Conservation (phyloP, 345 rosid genomes). For the Melastoma malabathricum region DNA sequence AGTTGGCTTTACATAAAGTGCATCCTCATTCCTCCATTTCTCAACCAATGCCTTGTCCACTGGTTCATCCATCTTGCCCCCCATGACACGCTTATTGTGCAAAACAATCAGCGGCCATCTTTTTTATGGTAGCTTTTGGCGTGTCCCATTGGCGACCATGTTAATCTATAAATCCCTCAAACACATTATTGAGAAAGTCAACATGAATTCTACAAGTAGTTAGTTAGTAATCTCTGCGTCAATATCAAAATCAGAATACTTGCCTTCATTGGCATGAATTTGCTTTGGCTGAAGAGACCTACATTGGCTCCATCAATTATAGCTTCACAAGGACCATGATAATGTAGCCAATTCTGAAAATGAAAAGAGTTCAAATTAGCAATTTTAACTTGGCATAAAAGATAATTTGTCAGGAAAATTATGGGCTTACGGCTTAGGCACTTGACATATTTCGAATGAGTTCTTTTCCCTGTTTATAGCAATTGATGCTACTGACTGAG, state of each 20-base stretch:
- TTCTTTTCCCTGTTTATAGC: constrained; percentile 41
- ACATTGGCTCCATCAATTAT: constrained; percentile 61
- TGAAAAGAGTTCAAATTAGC: not conserved
- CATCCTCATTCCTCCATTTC: constrained; percentile 53
- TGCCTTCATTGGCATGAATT: constrained; percentile 45
- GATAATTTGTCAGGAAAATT: constrained; percentile 1
- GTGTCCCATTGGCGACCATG: constrained; percentile 39
- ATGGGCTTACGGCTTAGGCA: constrained; percentile 12
- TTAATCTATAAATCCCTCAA: constrained; percentile 26
- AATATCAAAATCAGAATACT: constrained; percentile 1
- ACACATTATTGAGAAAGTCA: not conserved
- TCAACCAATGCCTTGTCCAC: constrained; percentile 29
- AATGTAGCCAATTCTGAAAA: constrained; percentile 62
- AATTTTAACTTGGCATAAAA: constrained; percentile 4
- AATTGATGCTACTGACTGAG: constrained; percentile 43
- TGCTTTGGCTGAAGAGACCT: constrained; percentile 36
- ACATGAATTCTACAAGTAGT: constrained; percentile 2
- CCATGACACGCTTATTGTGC: constrained; percentile 41
- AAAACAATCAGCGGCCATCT: constrained; percentile 58
- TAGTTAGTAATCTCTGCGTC: too few relatives aligned
- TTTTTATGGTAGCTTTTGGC: constrained; percentile 45
- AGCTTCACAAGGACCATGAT: constrained; percentile 62
- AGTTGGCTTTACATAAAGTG: constrained; percentile 52
- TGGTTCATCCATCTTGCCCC: constrained; percentile 29
- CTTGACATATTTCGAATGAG: constrained; percentile 54